Percentiles rank a stretch among this genome's conserved stretches.
phyloP scores from a whole-genome alignment of 768 basidiomycete species.

The Lentinula raphanica region DNA sequence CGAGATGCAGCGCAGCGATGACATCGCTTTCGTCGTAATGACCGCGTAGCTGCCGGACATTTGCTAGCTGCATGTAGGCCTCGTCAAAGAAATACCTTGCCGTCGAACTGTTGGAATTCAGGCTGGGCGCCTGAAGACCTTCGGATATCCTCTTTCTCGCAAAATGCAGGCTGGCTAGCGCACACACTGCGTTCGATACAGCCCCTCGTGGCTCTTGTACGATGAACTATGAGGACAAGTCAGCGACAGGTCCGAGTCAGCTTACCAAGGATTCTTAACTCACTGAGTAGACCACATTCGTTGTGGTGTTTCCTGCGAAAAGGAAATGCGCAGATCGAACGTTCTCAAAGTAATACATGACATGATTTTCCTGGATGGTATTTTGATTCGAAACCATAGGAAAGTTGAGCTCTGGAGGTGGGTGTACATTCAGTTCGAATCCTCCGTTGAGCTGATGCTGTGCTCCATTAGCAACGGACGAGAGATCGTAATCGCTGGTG shows the following conservation, averaged over 20 bases:
- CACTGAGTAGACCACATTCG: slow-evolving; percentile 63
- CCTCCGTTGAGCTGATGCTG: slow-evolving; percentile 19
- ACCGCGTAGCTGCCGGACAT: slow-evolving; percentile 48
- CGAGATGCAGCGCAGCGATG: slow-evolving; percentile 71
- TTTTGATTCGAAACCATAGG: slow-evolving; percentile 31
- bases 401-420: slow-evolving; percentile 20
- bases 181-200: slow-evolving; percentile 68
- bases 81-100: slow-evolving; percentile 64
- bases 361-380: slow-evolving; percentile 48
- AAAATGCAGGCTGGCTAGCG: slow-evolving; percentile 68
- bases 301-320: slow-evolving; percentile 57
- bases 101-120: slow-evolving; percentile 50
- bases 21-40: slow-evolving; percentile 64
- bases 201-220: slow-evolving; percentile 64
- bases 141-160: slow-evolving; percentile 56
- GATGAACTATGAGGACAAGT: slow-evolving; percentile 29
- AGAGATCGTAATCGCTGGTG: slow-evolving; percentile 25
- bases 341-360: slow-evolving; percentile 72
- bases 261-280: slow-evolving; percentile 19
- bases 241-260: not conserved
- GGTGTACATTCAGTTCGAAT: slow-evolving; percentile 29
- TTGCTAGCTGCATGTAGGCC: slow-evolving; percentile 57
- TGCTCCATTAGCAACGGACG: slow-evolving; percentile 25
- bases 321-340: slow-evolving; percentile 63
- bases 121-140: slow-evolving; percentile 52